Conservation (phyloP, 2,329 filamentous ascomycete species). For the Pseudogymnoascus sp. region DNA sequence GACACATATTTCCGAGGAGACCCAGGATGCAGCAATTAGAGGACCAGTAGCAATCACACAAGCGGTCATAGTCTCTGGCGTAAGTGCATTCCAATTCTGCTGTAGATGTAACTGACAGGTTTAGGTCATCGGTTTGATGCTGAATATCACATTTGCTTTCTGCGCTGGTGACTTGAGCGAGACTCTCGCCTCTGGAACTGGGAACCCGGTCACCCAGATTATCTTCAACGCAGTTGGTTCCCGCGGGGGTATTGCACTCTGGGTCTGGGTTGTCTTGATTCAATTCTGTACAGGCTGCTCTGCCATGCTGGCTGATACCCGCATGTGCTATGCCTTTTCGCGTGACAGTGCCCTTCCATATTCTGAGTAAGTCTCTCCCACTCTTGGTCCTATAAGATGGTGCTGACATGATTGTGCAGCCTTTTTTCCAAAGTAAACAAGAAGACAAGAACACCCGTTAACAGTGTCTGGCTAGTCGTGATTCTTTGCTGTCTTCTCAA, state of each 20-base stretch:
- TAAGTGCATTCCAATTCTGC: constrained; percentile 16
- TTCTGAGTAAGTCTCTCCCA: constrained; percentile 18
- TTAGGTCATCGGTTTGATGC: constrained; percentile 39
- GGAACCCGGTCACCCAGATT: constrained; percentile 47
- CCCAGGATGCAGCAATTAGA: constrained; percentile 40
- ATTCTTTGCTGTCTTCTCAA: constrained; percentile 48
- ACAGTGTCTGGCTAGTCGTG: constrained; percentile 48
- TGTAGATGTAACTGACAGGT: no score
- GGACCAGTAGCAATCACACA: constrained; percentile 46
- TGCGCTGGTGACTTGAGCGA: constrained; percentile 38
- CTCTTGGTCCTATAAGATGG: constrained; percentile 27
- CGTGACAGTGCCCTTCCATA: constrained; percentile 43
- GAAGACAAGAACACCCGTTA: constrained; percentile 41
- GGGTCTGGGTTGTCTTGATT: constrained; percentile 48
- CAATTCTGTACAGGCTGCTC: constrained; percentile 50
- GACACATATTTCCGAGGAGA: constrained; percentile 44
- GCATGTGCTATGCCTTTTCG: constrained; percentile 47
- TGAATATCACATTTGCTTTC: constrained; percentile 50
- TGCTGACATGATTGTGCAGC: constrained; percentile 4
- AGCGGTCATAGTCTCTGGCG: constrained; percentile 47
- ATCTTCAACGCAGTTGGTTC: constrained; percentile 50
- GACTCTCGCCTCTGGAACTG: constrained; percentile 39
- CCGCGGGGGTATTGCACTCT: constrained; percentile 43
- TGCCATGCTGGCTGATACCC: constrained; percentile 49
- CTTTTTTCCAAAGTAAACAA: constrained; percentile 42